phyloP scores from a whole-genome alignment of 2,329 filamentous ascomycete genomes.

The Verticillium dahliae region DNA sequence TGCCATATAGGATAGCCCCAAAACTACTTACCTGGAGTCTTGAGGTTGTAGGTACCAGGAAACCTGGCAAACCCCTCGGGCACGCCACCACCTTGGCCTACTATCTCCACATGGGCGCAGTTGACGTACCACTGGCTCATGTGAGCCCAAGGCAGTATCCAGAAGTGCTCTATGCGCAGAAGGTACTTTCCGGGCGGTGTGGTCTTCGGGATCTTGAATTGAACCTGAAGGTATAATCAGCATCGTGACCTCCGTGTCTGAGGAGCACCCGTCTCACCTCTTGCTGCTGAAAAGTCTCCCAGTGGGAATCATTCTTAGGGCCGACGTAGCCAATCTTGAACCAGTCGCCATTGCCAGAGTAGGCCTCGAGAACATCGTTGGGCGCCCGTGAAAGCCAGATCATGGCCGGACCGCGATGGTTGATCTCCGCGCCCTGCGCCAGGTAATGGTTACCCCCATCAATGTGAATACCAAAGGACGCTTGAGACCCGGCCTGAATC shows the following conservation, averaged over 20 bases:
- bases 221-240: neutral
- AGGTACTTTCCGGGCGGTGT: neutral
- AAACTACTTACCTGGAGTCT: neutral
- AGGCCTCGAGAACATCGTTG: slow-evolving; percentile 4
- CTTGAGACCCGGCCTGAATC: slow-evolving; percentile 2
- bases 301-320: neutral
- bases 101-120: neutral
- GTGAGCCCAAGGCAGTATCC: neutral
- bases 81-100: neutral
- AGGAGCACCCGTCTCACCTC: neutral
- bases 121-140: neutral
- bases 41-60: neutral
- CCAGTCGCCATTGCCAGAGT: slow-evolving; percentile 8
- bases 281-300: neutral
- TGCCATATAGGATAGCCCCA: neutral
- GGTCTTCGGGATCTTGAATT: neutral
- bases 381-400: slow-evolving; percentile 5
- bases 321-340: slow-evolving; percentile 5
- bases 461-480: slow-evolving; percentile 1
- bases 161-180: neutral
- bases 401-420: slow-evolving; percentile 5
- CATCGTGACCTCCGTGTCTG: neutral
- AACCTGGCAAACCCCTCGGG: neutral
- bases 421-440: neutral
- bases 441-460: neutral